Percentiles rank a stretch among this genome's conserved stretches.
phyloP scores from a whole-genome alignment of 495 filamentous ascomycete species.

The Hypoxylon fuscum region DNA sequence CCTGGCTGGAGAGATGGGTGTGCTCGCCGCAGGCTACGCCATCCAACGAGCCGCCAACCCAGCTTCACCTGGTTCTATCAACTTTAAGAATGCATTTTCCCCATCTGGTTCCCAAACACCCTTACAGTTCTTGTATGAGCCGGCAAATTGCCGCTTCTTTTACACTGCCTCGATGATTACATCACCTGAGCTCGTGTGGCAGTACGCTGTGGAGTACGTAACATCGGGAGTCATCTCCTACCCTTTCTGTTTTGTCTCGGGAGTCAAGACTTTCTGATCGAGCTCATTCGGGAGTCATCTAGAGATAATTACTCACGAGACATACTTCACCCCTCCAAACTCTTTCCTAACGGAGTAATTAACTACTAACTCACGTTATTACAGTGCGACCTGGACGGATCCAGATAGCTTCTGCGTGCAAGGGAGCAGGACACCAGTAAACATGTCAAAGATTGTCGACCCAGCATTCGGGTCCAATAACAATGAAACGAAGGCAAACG shows the following conservation, averaged over 20 bases:
- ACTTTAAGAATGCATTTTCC: slow-evolving; percentile 50
- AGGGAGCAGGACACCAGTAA: slow-evolving; percentile 14
- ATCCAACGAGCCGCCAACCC: slow-evolving; percentile 1
- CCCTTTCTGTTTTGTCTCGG: no score
- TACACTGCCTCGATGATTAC: slow-evolving; percentile 58
- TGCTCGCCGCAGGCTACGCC: slow-evolving; percentile 31
- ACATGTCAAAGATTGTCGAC: slow-evolving; percentile 8
- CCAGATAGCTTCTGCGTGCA: slow-evolving; percentile 49
- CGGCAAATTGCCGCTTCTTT: slow-evolving; percentile 64
- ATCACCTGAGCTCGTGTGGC: slow-evolving; percentile 55
- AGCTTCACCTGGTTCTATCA: slow-evolving; percentile 37
- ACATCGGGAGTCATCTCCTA: no score
- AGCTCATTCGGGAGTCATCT: no score
- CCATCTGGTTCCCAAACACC: slow-evolving; percentile 47
- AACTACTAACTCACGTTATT: no score
- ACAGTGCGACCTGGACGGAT: slow-evolving; percentile 85
- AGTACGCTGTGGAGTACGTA: slow-evolving; percentile 51
- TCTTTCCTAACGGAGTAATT: no score
- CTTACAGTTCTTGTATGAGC: slow-evolving; percentile 62
- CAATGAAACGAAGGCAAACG: no score
- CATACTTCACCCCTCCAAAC: no score
- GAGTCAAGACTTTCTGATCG: no score
- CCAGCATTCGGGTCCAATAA: slow-evolving; percentile 14
- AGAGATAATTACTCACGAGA: no score
- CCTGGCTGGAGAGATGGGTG: slow-evolving; percentile 32